These are phyloP conservation scores for Zygosaccharomyces rouxii DNA, from an alignment of 805 yeast species.

Conservation along the genomic window DNA sequence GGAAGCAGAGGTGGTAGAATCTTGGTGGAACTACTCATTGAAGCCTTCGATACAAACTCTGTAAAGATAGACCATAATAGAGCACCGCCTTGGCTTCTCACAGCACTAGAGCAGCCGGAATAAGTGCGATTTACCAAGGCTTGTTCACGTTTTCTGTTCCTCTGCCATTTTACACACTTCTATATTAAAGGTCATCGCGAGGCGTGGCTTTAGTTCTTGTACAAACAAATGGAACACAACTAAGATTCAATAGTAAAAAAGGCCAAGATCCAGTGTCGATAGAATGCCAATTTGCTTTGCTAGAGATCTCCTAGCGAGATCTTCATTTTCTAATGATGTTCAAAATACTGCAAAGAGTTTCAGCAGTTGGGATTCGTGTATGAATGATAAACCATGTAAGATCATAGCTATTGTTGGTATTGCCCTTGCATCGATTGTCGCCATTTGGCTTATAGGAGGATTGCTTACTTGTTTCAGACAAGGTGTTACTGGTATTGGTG, in stretches of 20 bases:
- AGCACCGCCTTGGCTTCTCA: conserved; percentile 34
- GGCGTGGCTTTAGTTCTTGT: conserved; percentile 3
- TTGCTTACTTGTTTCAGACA: conserved; percentile 54
- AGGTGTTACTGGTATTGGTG: conserved; percentile 48
- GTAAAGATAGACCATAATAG: conserved; percentile 29
- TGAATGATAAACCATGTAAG: conserved; percentile 72
- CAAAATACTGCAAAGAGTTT: conserved; percentile 43
- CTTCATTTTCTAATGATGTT: conserved; percentile 22
- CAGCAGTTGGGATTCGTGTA: conserved; percentile 70
- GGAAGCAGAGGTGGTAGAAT: conserved; percentile 92
- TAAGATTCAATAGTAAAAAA: neutral
- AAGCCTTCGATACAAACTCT: conserved; percentile 39
- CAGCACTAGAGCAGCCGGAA: conserved; percentile 19
- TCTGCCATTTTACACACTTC: neutral
- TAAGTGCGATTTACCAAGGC: neutral
- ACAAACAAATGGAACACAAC: neutral
- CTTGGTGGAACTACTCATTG: conserved; percentile 84
- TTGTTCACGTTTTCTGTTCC: neutral
- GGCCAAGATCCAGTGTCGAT: neutral
- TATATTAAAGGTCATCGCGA: conserved; percentile 3
- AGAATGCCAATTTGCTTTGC: conserved; percentile 12
- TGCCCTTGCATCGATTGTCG: conserved; percentile 49
- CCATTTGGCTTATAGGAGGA: conserved; percentile 53
- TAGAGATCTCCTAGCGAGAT: conserved; percentile 15
- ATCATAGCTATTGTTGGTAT: conserved; percentile 73